These are phyloP conservation scores for Comarum palustre DNA, from an alignment of 306 rosid genomes.

Conservation along the genomic window DNA sequence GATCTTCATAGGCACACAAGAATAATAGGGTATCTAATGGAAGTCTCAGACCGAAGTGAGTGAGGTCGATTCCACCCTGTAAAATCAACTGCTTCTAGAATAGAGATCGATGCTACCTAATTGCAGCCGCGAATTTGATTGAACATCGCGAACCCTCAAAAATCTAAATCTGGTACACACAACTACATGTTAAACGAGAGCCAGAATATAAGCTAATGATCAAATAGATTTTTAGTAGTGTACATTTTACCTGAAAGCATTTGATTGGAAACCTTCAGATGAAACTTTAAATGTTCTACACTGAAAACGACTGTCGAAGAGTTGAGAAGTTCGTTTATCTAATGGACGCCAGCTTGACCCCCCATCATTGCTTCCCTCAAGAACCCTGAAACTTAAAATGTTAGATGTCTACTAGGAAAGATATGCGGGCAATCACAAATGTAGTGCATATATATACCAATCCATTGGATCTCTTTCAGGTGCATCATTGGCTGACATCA, in stretches of 20 bases:
- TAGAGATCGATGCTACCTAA: conserved; percentile 82
- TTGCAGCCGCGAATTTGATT: conserved; percentile 71
- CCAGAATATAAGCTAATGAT: background rate
- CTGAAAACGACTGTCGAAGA: conserved; percentile 63
- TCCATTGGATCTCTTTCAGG: conserved; percentile 98
- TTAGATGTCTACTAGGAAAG: background rate
- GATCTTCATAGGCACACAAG: background rate
- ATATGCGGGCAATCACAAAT: background rate
- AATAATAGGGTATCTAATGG: background rate
- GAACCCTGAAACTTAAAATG: conserved; percentile 49
- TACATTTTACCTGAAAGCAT: conserved; percentile 56
- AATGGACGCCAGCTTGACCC: conserved; percentile 69
- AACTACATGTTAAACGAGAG: conserved; percentile 3
- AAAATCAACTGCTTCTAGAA: conserved; percentile 26
- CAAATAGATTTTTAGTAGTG: background rate
- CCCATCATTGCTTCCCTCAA: conserved; percentile 77
- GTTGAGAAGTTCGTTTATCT: conserved; percentile 63
- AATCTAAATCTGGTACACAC: conserved; percentile 63
- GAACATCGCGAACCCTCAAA: conserved; percentile 51
- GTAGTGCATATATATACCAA: conserved; percentile 44
- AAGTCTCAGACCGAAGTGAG: background rate
- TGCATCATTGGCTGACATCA: conserved; percentile 91
- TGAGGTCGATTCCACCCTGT: background rate
- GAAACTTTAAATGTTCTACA: conserved; percentile 50
- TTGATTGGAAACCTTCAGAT: conserved; percentile 40